Evolutionary conservation across 352 stramenopile species (phyloP).

Genomic region (Phytophthora sp.): DNA sequence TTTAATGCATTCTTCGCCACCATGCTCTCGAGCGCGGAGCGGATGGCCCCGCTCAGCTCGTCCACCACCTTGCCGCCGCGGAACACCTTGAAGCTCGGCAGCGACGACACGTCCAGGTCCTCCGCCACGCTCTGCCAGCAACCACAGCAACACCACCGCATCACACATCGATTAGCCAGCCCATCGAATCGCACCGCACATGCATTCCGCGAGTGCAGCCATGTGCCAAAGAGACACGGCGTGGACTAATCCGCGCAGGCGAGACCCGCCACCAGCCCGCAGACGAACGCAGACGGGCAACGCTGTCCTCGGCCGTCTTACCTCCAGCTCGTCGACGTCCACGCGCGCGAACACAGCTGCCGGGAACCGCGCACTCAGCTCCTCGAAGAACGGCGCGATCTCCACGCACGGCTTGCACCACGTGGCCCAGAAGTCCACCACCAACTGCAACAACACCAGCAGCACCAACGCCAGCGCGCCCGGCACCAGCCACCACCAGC

Average conservation of each 20-base stretch:
- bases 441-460: constrained; percentile 44
- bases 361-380: constrained; percentile 62
- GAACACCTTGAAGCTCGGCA: constrained; percentile 95
- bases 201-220: constrained; percentile 26
- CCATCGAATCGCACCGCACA: too few relatives aligned
- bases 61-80: constrained; percentile 86
- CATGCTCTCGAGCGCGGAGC: constrained; percentile 57
- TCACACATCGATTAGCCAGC: constrained; percentile 17
- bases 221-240: constrained; percentile 30
- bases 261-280: background rate
- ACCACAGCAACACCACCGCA: background rate
- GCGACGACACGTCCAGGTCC: constrained; percentile 66
- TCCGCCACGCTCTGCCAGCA: constrained; percentile 50
- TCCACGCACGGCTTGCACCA: constrained; percentile 87
- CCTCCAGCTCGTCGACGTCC: constrained; percentile 79
- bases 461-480: background rate
- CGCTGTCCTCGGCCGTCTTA: constrained; percentile 13
- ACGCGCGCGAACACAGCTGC: constrained; percentile 72
- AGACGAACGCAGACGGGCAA: background rate
- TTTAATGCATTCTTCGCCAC: too few relatives aligned
- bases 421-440: constrained; percentile 87
- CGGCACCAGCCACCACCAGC: constrained; percentile 2
- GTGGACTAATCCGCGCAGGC: background rate
- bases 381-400: constrained; percentile 81
- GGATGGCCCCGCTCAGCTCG: constrained; percentile 80